phyloP scores from a whole-genome alignment of 1,139 yeast genomes.

The Blastobotrys niveus region DNA sequence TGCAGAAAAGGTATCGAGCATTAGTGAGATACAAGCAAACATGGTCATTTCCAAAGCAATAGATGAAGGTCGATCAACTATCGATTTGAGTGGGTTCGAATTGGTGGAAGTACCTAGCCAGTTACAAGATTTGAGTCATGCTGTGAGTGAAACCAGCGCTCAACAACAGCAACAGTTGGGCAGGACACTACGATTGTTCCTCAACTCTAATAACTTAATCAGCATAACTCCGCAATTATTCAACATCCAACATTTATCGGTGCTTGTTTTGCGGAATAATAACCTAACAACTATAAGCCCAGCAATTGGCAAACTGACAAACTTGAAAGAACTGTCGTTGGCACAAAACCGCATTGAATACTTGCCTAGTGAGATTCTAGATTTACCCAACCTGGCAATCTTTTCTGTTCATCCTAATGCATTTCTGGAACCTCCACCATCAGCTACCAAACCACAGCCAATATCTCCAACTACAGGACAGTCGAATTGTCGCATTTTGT shows the following conservation, averaged over 20 bases:
- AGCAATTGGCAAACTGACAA: slow-evolving; percentile 41
- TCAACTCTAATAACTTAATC: slow-evolving; percentile 47
- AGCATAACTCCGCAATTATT: slow-evolving; percentile 49
- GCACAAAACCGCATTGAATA: slow-evolving; percentile 48
- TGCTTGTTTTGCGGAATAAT: slow-evolving; percentile 50
- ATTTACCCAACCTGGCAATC: slow-evolving; percentile 40
- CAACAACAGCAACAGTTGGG: slow-evolving; percentile 17
- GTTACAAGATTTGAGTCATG: slow-evolving; percentile 47
- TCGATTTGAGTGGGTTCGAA: slow-evolving; percentile 43
- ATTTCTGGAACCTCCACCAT: slow-evolving; percentile 23
- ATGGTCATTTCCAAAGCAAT: slow-evolving; percentile 28
- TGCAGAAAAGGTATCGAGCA: no score
- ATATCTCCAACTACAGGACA: not conserved
- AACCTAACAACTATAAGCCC: slow-evolving; percentile 48
- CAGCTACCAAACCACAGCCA: not conserved
- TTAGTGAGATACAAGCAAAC: slow-evolving; percentile 2
- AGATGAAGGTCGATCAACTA: slow-evolving; percentile 35
- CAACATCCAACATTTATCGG: slow-evolving; percentile 46
- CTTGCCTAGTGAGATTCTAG: slow-evolving; percentile 52
- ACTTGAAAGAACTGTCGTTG: slow-evolving; percentile 47
- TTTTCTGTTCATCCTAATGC: slow-evolving; percentile 50
- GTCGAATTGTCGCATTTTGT: not conserved
- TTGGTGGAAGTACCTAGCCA: slow-evolving; percentile 49
- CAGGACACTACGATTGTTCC: slow-evolving; percentile 48
- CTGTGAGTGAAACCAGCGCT: slow-evolving; percentile 24